Conservation (phyloP, 306 rosid species). For the Luffa aegyptiaca region DNA sequence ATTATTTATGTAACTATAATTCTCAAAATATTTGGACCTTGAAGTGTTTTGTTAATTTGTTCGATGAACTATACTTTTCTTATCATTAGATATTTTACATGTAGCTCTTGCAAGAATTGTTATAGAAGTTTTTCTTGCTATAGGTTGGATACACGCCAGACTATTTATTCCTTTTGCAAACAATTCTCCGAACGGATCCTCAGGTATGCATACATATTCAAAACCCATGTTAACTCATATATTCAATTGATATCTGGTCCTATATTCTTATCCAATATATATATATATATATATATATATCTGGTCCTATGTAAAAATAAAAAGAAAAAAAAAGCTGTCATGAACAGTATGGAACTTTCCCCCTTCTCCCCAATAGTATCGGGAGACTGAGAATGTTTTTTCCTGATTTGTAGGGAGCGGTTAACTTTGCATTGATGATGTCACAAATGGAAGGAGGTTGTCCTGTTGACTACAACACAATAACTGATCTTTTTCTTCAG, state of each 20-base stretch:
- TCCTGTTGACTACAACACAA: slow-evolving; percentile 95
- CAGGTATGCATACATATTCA: slow-evolving; percentile 37
- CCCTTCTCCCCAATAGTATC: not conserved
- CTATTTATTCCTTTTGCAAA: slow-evolving; percentile 92
- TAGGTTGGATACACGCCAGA: slow-evolving; percentile 98
- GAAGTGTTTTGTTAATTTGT: not conserved
- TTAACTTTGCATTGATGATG: slow-evolving; percentile 98
- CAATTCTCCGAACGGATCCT: slow-evolving; percentile 94
- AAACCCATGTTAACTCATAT: not conserved
- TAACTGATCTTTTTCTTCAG: slow-evolving; percentile 98
- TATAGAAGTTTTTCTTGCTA: slow-evolving; percentile 16
- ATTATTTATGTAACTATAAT: not conserved
- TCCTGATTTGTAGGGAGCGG: slow-evolving; percentile 79
- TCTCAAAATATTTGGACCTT: not conserved
- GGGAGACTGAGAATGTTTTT: not conserved
- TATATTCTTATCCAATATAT: not conserved
- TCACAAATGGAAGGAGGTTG: slow-evolving; percentile 99
- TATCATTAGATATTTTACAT: not conserved
- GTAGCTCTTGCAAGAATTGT: not conserved
- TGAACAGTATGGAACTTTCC: not conserved
- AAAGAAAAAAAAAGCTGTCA: not conserved
- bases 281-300: not conserved
- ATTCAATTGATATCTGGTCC: not conserved
- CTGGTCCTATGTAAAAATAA: not conserved
- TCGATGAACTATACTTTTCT: not conserved